These are phyloP conservation scores for Brassica carinata DNA, from an alignment of 345 rosid species.

Conservation along the genomic window DNA sequence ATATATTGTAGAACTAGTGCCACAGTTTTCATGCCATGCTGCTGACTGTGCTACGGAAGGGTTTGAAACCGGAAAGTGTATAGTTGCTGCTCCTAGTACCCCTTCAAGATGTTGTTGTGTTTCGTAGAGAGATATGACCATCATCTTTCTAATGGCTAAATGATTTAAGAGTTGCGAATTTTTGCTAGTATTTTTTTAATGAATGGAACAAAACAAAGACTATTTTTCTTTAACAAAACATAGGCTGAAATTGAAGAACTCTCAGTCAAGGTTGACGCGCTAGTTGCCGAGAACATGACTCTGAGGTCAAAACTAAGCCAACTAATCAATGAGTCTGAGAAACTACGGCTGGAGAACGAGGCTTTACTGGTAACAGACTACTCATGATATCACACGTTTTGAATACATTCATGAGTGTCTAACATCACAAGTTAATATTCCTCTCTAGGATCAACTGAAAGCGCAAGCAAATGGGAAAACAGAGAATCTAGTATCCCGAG, in stretches of 20 bases:
- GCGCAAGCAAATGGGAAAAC: conserved; percentile 34
- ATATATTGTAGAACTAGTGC: no score
- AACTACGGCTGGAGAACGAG: conserved; percentile 71
- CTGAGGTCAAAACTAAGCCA: conserved; percentile 69
- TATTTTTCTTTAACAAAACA: no score
- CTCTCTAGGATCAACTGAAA: conserved; percentile 24
- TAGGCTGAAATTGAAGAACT: conserved; percentile 45
- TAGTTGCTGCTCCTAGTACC: no score
- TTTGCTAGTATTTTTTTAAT: no score
- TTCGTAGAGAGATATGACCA: no score
- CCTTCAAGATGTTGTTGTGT: no score
- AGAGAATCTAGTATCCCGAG: conserved; percentile 39
- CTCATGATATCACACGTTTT: background rate
- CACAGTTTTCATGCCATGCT: no score
- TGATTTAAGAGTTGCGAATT: background rate
- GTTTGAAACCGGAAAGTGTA: no score
- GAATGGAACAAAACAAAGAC: no score
- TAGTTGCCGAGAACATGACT: conserved; percentile 62
- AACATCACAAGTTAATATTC: background rate
- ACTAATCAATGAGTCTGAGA: conserved; percentile 63
- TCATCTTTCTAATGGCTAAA: background rate
- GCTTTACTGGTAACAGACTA: conserved; percentile 52
- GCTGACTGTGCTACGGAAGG: no score
- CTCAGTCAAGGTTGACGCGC: conserved; percentile 60
- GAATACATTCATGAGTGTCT: background rate